Base-by-base conservation (phyloP, 768 basidiomycete genomes). In the Amyloporia xantha region DNA sequence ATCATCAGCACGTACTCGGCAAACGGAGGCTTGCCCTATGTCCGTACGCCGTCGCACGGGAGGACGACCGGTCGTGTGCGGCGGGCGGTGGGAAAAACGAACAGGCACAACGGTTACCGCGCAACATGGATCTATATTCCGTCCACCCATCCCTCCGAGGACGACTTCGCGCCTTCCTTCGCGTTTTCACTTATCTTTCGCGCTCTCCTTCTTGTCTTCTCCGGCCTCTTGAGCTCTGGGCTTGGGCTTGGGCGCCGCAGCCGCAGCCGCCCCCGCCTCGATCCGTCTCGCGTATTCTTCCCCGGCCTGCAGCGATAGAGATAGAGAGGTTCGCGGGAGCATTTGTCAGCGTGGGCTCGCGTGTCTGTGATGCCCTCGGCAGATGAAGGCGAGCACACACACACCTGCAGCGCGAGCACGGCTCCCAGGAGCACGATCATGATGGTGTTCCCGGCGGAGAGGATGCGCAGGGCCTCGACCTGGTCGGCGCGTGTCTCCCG, bases 381-480 rank as follows among this genome's bases (percentile, higher is more conserved):
- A 7, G 30, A 33, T 33, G 15, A 7, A 33, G 30, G 30, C 30
- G 30, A 23, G 20, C 35, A 20, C 4, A 36, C 40, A 67, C 78
- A 65, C 62, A 86, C 89, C 79, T 92, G 90, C 47, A 92, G 70
- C 26, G 69, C 61, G 19, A 92, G 71, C 46, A 92, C 74, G 9
- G 75, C 77, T 17, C 76, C 74, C 12, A 92, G 72, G 44, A 81
- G 74, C 5, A 81, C 71, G 46, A 84, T 81, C 46, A 91, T 83
- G 51, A 97, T 84, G 42, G 88, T 78, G 61, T 96, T 95, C 9
- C 84, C 92, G 5, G 94, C 94, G 23, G 85, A 81, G 20, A 95
- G 71, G 4, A 96, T 74, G 45, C 79, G 79, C 62, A 97, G 71
- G 17, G 92, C 89, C 59, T 91, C 84, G 50, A 87, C 65, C 54